Conservation (phyloP, 108 stramenopile species). For the Parietichytrium sp. region DNA sequence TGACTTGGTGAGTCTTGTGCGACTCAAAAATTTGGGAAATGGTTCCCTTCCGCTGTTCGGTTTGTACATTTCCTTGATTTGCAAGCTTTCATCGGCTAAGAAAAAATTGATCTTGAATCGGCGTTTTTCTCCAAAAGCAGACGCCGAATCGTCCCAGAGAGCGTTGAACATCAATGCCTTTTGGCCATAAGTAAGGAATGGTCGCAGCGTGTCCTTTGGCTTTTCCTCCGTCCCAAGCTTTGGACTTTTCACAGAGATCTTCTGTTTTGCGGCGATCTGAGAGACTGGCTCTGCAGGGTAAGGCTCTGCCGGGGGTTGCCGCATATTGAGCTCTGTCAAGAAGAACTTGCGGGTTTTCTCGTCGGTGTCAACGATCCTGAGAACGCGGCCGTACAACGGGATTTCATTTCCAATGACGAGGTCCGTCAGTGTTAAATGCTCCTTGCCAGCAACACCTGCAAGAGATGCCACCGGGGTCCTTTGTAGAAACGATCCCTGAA, state of each 20-base stretch:
- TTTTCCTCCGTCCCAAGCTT: conserved; percentile 23
- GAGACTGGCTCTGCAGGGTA: not conserved
- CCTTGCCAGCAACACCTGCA: not conserved
- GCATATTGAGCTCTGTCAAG: not conserved
- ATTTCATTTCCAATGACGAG: not conserved
- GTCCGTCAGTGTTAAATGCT: not conserved
- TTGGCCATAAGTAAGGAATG: conserved; percentile 39
- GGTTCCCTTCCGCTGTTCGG: conserved; percentile 41
- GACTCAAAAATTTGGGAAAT: conserved; percentile 9
- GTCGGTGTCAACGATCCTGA: not conserved
- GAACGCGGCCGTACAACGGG: not conserved
- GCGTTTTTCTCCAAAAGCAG: conserved; percentile 54
- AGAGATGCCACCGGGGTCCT: conserved; percentile 4
- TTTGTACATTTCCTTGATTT: conserved; percentile 53
- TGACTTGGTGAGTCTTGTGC: conserved; percentile 2
- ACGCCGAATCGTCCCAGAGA: conserved; percentile 56
- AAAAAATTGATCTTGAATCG: conserved; percentile 57
- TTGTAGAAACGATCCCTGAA: not conserved
- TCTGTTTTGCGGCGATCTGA: not conserved
- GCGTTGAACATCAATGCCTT: conserved; percentile 56
- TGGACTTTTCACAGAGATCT: not conserved
- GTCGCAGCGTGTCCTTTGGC: conserved; percentile 26
- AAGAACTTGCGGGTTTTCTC: not conserved
- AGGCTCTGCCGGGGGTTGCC: not conserved
- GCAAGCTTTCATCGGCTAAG: conserved; percentile 56